These are phyloP conservation scores for Aspergillus versicolor DNA, from an alignment of 2,329 filamentous ascomycete species.

Conservation along the genomic window DNA sequence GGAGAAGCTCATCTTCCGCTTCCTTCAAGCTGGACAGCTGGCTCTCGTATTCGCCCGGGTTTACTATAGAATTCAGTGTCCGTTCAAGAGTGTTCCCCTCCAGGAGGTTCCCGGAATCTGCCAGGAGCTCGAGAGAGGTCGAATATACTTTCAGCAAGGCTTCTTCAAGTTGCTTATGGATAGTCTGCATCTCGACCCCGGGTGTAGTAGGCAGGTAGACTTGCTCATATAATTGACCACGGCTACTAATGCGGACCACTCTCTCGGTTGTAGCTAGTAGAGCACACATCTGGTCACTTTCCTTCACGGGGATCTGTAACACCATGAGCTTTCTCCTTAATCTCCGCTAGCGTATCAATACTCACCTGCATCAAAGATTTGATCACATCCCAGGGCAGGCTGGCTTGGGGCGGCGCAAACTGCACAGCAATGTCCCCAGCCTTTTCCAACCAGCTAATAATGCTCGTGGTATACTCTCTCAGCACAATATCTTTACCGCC, in stretches of 20 bases:
- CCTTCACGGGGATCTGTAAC: constrained; percentile 25
- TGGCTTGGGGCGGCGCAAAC: constrained; percentile 32
- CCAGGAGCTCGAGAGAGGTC: not conserved
- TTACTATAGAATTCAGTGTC: not conserved
- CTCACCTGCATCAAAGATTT: constrained; percentile 1
- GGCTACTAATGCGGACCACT: constrained; percentile 14
- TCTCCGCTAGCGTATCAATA: not conserved
- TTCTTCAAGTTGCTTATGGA: not conserved
- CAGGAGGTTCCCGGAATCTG: not conserved
- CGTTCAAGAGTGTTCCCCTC: not conserved
- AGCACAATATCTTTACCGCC: constrained; percentile 9
- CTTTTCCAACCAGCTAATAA: constrained; percentile 13
- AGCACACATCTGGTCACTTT: constrained; percentile 19
- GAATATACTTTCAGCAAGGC: not conserved
- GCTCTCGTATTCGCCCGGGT: not conserved
- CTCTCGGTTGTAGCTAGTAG: constrained; percentile 15
- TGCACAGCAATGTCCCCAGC: constrained; percentile 29
- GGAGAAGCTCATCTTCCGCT: not conserved
- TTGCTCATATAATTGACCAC: constrained; percentile 17
- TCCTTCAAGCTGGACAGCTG: not conserved
- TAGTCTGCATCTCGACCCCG: not conserved
- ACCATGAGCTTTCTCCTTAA: too few relatives aligned
- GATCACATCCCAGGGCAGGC: constrained; percentile 26
- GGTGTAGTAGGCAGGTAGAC: constrained; percentile 2
- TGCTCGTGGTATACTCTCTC: constrained; percentile 15